Conservation (phyloP, 2,329 filamentous ascomycete genomes). For the Chaetothyriales sp. region DNA sequence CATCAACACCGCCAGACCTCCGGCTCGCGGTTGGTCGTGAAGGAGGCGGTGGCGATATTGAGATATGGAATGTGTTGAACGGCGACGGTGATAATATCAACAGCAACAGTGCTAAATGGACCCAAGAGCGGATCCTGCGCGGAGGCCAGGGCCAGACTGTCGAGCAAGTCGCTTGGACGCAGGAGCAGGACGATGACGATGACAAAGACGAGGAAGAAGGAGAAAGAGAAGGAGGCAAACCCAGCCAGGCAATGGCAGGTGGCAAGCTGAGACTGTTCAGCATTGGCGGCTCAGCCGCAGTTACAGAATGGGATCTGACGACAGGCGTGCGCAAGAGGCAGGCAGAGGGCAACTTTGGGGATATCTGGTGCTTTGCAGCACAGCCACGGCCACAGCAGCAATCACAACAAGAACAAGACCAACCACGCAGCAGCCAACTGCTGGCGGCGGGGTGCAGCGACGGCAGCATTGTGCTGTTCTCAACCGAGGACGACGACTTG, state of each 20-base stretch:
- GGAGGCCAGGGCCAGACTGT: constrained; percentile 76
- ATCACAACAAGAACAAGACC: constrained; percentile 4
- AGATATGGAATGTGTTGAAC: constrained; percentile 84
- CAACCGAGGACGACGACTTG: constrained; percentile 70
- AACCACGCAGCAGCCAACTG: constrained; percentile 32
- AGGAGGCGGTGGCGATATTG: constrained; percentile 69
- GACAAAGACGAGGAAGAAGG: not conserved
- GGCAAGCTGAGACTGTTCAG: constrained; percentile 82
- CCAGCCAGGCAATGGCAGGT: constrained; percentile 39
- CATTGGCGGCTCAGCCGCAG: constrained; percentile 79
- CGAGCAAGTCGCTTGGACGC: constrained; percentile 82
- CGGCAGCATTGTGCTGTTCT: constrained; percentile 73
- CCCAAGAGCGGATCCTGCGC: constrained; percentile 72
- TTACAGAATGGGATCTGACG: constrained; percentile 89
- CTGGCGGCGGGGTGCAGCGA: constrained; percentile 83
- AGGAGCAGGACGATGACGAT: constrained; percentile 57
- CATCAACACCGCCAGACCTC: constrained; percentile 41
- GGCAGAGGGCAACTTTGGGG: constrained; percentile 81
- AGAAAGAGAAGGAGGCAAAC: constrained; percentile 35
- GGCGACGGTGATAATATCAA: constrained; percentile 27
- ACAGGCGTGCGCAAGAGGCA: constrained; percentile 63
- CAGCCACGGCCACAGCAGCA: constrained; percentile 48
- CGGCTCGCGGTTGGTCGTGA: constrained; percentile 79
- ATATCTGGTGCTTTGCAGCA: constrained; percentile 90
- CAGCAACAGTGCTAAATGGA: constrained; percentile 42